Evolutionary conservation across 2,329 filamentous ascomycete species (phyloP), one percentile per base, ranked within the genome.

Genomic region (Xylariaceae sp.): DNA sequence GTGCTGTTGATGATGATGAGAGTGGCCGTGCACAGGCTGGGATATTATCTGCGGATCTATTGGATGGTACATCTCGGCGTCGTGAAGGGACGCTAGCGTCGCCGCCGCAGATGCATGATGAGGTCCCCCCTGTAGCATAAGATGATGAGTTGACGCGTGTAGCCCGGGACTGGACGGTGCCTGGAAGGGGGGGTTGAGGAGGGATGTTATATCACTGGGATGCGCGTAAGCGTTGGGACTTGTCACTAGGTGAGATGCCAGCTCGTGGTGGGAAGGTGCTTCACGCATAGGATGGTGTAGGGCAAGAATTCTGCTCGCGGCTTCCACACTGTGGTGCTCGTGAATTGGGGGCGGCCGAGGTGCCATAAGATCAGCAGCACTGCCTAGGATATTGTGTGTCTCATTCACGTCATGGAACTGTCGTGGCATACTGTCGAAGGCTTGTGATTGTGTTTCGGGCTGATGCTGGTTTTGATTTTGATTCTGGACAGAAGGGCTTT

Each of bases 11-110:
- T 65, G 69, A 19, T 67, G 65, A 12, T 61, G 69, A 24, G 60
- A 64, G 24, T 70, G 66, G 33, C 71, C 67, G 21, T 65, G 66
- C 1, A 69, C 41, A 1, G 73, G 65, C 48, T 80, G 78, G 41
- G 75, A 79, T 64, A 85, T 84, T 51, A 85, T 84, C 63, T 82
- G 82, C n/a, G 83, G 82, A 66, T 86, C 82, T 69, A 86, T 85
- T 23, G 82, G 83, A 50, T 84, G 80, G 67, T 81, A 82, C 24
- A 78, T 71, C 26, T 73, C 72, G 12, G 68, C 61, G 23, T 68
- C 64, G 46, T 73, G 70, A 2, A 71, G 54, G 19, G 72, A 61
- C 21, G 70, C 66, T 56, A 64, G 60, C 33, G 58, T 65, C 57
- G 62, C 64, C 5, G 59, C 63, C 36, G 64, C 59, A 24, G 64